These are phyloP conservation scores for Chaetomium cochliodes DNA, from an alignment of 495 filamentous ascomycete genomes.

Conservation along the genomic window DNA sequence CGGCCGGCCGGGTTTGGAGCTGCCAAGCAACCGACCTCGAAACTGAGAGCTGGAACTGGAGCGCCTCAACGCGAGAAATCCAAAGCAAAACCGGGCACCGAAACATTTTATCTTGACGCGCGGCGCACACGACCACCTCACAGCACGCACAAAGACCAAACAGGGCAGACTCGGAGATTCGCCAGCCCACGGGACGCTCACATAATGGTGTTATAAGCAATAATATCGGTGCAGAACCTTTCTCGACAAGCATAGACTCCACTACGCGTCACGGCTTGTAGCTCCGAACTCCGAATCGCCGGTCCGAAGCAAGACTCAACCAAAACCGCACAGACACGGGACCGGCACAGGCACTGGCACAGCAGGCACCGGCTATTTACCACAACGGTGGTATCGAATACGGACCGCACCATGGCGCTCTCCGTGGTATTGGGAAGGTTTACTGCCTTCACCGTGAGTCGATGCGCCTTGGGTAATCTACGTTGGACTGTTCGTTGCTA, in stretches of 20 bases:
- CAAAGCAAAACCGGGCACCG: not conserved
- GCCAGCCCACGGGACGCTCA: not conserved
- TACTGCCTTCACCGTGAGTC: constrained; percentile 19
- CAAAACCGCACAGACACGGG: not conserved
- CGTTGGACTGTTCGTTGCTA: not conserved
- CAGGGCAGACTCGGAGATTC: not conserved
- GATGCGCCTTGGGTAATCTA: not conserved
- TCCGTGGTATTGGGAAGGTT: constrained; percentile 16
- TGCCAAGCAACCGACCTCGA: not conserved
- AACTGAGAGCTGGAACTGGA: constrained; percentile 5
- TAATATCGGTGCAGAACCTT: not conserved
- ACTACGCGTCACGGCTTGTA: not conserved
- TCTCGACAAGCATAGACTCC: not conserved
- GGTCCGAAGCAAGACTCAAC: not conserved
- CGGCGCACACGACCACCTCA: not conserved
- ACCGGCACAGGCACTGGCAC: not conserved
- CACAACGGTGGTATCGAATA: constrained; percentile 6
- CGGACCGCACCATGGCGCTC: constrained; percentile 11
- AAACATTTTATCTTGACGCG: not conserved
- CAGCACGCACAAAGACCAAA: not conserved
- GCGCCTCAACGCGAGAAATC: not conserved
- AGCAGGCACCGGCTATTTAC: not conserved
- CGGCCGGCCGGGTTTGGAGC: constrained; percentile 20
- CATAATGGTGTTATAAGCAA: not conserved
- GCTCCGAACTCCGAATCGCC: not conserved